Evolutionary conservation across 495 filamentous ascomycete species (phyloP).

Genomic region (Penicillium steckii): DNA sequence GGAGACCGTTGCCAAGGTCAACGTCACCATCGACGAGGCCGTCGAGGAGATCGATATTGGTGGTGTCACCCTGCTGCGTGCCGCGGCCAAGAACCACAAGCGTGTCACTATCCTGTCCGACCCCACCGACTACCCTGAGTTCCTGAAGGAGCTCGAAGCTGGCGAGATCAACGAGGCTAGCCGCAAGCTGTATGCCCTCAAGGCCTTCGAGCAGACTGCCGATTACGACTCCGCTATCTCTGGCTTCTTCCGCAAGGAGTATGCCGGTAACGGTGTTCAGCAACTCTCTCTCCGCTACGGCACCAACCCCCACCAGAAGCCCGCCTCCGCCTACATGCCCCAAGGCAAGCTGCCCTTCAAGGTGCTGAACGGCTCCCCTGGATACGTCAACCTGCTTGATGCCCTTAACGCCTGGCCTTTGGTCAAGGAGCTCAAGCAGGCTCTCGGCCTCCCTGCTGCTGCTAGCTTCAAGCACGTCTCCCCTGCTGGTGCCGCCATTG

Average conservation of each 20-base stretch:
- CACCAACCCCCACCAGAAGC: slow-evolving; percentile 96
- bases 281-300: slow-evolving; percentile 89
- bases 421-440: slow-evolving; percentile 92
- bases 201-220: slow-evolving; percentile 98
- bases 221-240: slow-evolving; percentile 94
- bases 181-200: slow-evolving; percentile 85
- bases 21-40: slow-evolving; percentile 92
- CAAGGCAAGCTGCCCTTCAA: slow-evolving; percentile 85
- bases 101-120: slow-evolving; percentile 95
- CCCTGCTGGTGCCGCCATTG: slow-evolving; percentile 92
- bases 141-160: slow-evolving; percentile 82
- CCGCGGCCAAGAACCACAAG: slow-evolving; percentile 95
- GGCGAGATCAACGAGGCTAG: slow-evolving; percentile 81
- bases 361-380: slow-evolving; percentile 87
- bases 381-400: slow-evolving; percentile 96
- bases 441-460: slow-evolving; percentile 84
- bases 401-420: slow-evolving; percentile 95
- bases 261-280: slow-evolving; percentile 80
- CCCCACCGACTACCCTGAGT: slow-evolving; percentile 88
- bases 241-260: slow-evolving; percentile 95
- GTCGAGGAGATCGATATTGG: slow-evolving; percentile 99
- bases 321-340: slow-evolving; percentile 76
- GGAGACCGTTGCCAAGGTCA: slow-evolving; percentile 93
- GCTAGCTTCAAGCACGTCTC: slow-evolving; percentile 99
- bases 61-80: slow-evolving; percentile 92